Conservation (phyloP, 2,329 filamentous ascomycete genomes). For the Chrysoporthe cubensis region DNA sequence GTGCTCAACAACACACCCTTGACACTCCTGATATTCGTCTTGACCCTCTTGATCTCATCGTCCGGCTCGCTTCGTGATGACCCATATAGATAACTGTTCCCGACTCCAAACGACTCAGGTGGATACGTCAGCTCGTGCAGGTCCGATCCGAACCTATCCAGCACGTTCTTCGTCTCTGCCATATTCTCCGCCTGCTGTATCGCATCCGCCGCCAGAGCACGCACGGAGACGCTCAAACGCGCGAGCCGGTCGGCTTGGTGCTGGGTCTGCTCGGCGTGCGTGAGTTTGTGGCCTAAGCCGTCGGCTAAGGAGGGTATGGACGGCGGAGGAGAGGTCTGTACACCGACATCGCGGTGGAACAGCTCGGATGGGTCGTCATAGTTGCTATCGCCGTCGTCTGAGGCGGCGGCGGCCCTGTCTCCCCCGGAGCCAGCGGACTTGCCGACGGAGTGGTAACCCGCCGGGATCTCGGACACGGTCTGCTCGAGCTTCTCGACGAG, state of each 20-base stretch:
- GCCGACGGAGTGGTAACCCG: conserved; percentile 30
- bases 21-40: conserved; percentile 75
- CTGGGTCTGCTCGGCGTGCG: conserved; percentile 38
- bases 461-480: conserved; percentile 65
- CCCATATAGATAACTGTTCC: conserved; percentile 47
- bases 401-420: conserved; percentile 26
- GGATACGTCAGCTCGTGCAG: conserved; percentile 63
- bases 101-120: conserved; percentile 41
- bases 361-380: conserved; percentile 73
- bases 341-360: conserved; percentile 80
- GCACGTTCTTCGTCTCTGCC: conserved; percentile 54
- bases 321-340: conserved; percentile 68
- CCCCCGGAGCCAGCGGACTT: conserved; percentile 30
- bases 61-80: conserved; percentile 57
- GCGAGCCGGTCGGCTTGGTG: conserved; percentile 48
- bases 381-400: conserved; percentile 43
- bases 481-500: conserved; percentile 57
- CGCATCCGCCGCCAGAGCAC: conserved; percentile 48
- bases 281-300: conserved; percentile 22
- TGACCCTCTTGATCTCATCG: conserved; percentile 74
- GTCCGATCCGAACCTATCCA: conserved; percentile 67
- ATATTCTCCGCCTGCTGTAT: conserved; percentile 51
- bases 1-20: conserved; percentile 79
- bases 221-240: conserved; percentile 47
- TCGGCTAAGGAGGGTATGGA: conserved; percentile 40